A percentile compares a stretch with the other conserved stretches of the same genome.
Evolutionary conservation across 129 eudicot genomes (phyloP).

Genomic region (Lonicera japonica): DNA sequence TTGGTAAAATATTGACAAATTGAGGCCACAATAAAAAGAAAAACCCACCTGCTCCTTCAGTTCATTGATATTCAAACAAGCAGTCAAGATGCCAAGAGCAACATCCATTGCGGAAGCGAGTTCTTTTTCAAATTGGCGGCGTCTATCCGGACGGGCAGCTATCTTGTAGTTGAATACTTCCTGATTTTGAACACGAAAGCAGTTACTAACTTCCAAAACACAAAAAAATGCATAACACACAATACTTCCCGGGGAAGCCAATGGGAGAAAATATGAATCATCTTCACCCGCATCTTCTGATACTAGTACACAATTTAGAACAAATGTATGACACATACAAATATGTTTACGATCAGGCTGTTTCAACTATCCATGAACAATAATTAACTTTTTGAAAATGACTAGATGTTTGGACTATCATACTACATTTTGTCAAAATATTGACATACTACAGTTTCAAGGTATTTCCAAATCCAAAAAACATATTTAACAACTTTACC

Average conservation of each 20-base stretch:
- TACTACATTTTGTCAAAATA: not conserved
- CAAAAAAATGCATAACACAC: not conserved
- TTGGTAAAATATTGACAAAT: slow-evolving; percentile 1
- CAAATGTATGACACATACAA: not conserved
- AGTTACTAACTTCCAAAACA: not conserved
- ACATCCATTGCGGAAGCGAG: slow-evolving; percentile 80
- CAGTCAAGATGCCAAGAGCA: slow-evolving; percentile 77
- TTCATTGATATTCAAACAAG: slow-evolving; percentile 77
- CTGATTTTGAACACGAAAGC: slow-evolving; percentile 36
- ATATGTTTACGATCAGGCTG: not conserved
- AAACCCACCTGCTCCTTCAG: slow-evolving; percentile 78
- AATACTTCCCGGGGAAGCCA: slow-evolving; percentile 8
- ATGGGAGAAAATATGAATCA: not conserved
- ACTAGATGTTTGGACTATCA: no score
- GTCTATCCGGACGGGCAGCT: slow-evolving; percentile 96
- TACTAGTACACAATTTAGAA: not conserved
- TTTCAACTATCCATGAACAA: not conserved
- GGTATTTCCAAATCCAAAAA: not conserved
- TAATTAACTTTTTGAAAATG: no score
- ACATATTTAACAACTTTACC: not conserved
- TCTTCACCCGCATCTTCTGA: not conserved
- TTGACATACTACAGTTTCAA: not conserved
- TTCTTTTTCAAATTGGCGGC: slow-evolving; percentile 93
- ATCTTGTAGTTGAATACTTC: slow-evolving; percentile 90
- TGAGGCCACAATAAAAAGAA: not conserved